These are phyloP conservation scores for Pseudocercospora musae DNA, from an alignment of 2,329 filamentous ascomycete genomes.

Conservation along the genomic window DNA sequence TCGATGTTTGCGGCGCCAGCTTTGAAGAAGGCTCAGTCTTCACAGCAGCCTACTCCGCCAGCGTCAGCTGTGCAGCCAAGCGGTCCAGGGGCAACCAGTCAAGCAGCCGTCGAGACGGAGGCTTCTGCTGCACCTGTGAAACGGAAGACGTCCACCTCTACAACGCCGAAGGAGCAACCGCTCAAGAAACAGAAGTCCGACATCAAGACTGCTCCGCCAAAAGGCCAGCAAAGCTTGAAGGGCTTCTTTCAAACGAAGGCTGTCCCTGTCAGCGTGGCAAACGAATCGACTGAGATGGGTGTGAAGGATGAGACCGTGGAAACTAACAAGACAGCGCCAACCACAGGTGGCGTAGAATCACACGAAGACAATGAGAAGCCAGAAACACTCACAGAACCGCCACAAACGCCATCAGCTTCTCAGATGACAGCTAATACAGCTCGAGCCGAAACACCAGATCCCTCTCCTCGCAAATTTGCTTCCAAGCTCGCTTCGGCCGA, in stretches of 20 bases:
- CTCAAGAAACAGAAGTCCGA: conserved; percentile 54
- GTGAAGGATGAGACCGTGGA: not conserved
- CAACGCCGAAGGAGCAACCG: conserved; percentile 27
- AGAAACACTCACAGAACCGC: not conserved
- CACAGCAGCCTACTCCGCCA: conserved; percentile 6
- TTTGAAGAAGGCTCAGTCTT: conserved; percentile 44
- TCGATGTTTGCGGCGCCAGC: conserved; percentile 72
- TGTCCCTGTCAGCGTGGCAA: not conserved
- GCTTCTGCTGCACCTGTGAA: conserved; percentile 29
- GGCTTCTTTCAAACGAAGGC: conserved; percentile 73
- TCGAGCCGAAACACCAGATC: conserved; percentile 6
- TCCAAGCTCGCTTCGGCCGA: conserved; percentile 28
- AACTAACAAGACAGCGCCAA: not conserved
- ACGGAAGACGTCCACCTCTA: conserved; percentile 33
- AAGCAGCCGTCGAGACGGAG: not conserved
- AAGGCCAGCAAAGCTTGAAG: conserved; percentile 63
- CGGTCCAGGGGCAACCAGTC: not conserved
- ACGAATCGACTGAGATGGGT: not conserved
- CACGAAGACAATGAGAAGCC: not conserved
- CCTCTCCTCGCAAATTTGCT: conserved; percentile 22
- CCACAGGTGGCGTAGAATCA: not conserved
- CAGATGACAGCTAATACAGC: not conserved
- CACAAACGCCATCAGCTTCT: not conserved
- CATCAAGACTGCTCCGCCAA: conserved; percentile 32
- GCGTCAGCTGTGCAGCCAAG: not conserved